phyloP scores from a whole-genome alignment of 352 stramenopile genomes.

The Phytopythium vexans region DNA sequence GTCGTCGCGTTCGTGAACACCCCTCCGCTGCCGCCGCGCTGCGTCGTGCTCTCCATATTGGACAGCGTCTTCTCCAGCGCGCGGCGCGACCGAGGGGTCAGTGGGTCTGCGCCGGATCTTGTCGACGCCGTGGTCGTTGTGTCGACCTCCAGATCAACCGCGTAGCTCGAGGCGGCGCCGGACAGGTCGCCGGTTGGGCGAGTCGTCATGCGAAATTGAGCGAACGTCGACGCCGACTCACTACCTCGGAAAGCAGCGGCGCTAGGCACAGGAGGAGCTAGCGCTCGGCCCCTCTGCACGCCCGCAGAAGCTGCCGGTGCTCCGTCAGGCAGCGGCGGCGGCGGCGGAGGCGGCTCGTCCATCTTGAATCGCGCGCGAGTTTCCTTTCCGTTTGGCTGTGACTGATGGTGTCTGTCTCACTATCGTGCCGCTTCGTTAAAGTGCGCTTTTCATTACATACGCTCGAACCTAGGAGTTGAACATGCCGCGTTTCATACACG shows the following conservation, averaged over 20 bases:
- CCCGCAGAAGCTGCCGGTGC: slow-evolving; percentile 3
- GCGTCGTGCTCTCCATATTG: slow-evolving; percentile 13
- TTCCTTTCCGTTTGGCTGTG: no score
- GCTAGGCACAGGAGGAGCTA: no score
- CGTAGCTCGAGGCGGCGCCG: neutral
- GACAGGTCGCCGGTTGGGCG: no score
- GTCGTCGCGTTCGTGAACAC: slow-evolving; percentile 17
- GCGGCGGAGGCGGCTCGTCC: slow-evolving; percentile 22
- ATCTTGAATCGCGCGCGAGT: slow-evolving; percentile 4
- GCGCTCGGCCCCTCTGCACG: no score
- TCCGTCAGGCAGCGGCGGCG: slow-evolving; percentile 12
- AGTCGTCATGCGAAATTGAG: no score
- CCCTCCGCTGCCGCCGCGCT: slow-evolving; percentile 2
- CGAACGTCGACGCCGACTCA: no score
- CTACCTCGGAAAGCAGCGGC: no score
- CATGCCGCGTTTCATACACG: no score
- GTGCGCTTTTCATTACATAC: no score
- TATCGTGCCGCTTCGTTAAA: no score
- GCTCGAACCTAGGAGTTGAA: no score
- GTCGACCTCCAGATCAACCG: slow-evolving; percentile 10
- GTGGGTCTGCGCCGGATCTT: slow-evolving; percentile 26
- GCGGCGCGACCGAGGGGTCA: slow-evolving; percentile 44
- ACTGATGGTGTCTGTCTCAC: no score
- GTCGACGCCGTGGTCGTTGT: neutral
- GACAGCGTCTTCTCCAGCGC: slow-evolving; percentile 48